Base-by-base conservation (phyloP, 169 alveolate genomes). In the Plasmodium billcollinsi region DNA sequence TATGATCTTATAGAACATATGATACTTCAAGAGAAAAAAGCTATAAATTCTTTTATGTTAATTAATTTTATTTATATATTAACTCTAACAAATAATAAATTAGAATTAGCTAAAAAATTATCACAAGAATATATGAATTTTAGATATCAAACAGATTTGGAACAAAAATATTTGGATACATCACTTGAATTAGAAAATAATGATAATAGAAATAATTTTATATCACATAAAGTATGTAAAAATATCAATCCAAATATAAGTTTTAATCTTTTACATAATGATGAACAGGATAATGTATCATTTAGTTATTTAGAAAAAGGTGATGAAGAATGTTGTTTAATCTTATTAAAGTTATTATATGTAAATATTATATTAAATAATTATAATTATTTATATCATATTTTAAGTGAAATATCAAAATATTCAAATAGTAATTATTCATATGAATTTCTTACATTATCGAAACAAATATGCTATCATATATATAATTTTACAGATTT, bases 401-500 rank as follows among this genome's bases (percentile, higher is more conserved):
- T 80, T 26, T 39, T 80, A 62, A 56, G 85, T 18, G 90, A 80
- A 69, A 80, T 80, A 9, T 80, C 58, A 6, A 80, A 47, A 49
- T 80, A 80, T 62, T 54, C 59, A 20, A 83, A 80, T 4, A 2
- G 70, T 61, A 4, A 21, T 5, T 80, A 80, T 72, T 52, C 52
- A 9, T 43, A 80, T 29, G 90, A 80, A 61, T 80, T 80, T 80
- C 11, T 63, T 20, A 56, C 21, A 14, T 49, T 80, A 21, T 56
- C 90, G 0, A 80, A 80, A 69, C 90, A 80, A 58, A 85, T 80
- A 11, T 80, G 90, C 11, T 80, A 80, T 61, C 83, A 80, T 49
- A 72, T 80, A 43, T 80, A 80, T 63, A 80, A 80, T 80, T 80
- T 80, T 47, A 21, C 71, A 5, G 21, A 80, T 56, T 80, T 80